phyloP scores from a whole-genome alignment of 352 stramenopile species.

The Phytopythium helicoides region DNA sequence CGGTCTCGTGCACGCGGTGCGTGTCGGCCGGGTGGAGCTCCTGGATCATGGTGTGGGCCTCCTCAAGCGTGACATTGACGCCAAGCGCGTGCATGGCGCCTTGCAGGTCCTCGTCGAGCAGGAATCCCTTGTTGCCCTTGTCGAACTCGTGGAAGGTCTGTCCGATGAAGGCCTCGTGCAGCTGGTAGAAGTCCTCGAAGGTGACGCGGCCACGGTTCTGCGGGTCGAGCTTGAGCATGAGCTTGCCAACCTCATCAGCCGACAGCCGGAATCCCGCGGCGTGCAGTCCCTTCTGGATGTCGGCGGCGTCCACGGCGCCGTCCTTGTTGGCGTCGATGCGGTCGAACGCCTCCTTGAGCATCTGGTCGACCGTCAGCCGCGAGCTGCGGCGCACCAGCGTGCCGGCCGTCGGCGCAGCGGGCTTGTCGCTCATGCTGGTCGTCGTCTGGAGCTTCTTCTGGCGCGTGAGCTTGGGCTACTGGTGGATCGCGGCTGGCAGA shows the following conservation, averaged over 20 bases:
- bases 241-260: slow-evolving; percentile 43
- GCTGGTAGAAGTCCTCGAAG: slow-evolving; percentile 70
- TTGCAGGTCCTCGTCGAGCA: slow-evolving; percentile 67
- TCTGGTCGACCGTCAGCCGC: slow-evolving; percentile 70
- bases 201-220: slow-evolving; percentile 65
- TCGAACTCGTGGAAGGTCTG: slow-evolving; percentile 78
- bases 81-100: slow-evolving; percentile 61
- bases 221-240: slow-evolving; percentile 73
- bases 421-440: not conserved
- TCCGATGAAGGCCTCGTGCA: slow-evolving; percentile 76
- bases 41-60: slow-evolving; percentile 78
- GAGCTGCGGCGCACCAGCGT: slow-evolving; percentile 75
- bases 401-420: not conserved
- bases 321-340: slow-evolving; percentile 69
- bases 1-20: slow-evolving; percentile 62
- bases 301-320: slow-evolving; percentile 63
- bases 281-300: slow-evolving; percentile 72
- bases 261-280: slow-evolving; percentile 61
- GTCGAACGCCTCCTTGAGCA: slow-evolving; percentile 73
- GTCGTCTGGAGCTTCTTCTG: too few species aligned
- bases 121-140: slow-evolving; percentile 58
- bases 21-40: slow-evolving; percentile 65
- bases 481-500: too few species aligned
- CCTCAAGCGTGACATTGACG: slow-evolving; percentile 63
- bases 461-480: too few species aligned